phyloP scores from a whole-genome alignment of 768 basidiomycete species.

The Thelephora aurantiotincta region DNA sequence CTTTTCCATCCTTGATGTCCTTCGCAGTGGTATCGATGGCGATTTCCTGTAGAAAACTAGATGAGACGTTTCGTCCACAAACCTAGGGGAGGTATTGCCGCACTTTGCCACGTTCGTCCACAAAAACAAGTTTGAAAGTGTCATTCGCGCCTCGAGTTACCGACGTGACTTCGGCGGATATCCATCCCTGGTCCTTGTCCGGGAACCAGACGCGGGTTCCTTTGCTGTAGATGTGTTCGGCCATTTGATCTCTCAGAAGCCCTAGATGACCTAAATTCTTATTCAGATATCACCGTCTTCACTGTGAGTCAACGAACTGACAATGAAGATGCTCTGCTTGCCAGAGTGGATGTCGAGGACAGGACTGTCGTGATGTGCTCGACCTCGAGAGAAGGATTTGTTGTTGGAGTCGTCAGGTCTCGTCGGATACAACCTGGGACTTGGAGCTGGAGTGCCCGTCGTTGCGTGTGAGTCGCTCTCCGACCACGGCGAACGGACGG shows the following conservation, averaged over 20 bases:
- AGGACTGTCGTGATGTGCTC: no score
- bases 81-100: conserved; percentile 3
- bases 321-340: no score
- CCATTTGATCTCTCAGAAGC: conserved; percentile 35
- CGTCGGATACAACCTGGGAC: no score
- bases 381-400: no score
- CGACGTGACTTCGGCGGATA: conserved; percentile 71
- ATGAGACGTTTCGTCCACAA: conserved; percentile 2
- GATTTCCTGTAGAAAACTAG: conserved; percentile 41
- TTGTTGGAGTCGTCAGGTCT: no score
- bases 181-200: conserved; percentile 90
- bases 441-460: no score
- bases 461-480: no score
- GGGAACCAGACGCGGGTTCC: conserved; percentile 87
- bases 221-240: conserved; percentile 86
- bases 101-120: conserved; percentile 90
- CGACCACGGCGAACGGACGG: no score
- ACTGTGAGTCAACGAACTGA: no score
- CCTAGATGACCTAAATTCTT: not conserved
- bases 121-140: conserved; percentile 68
- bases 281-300: no score
- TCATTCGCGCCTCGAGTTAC: conserved; percentile 56
- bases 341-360: no score
- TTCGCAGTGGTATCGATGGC: conserved; percentile 65
- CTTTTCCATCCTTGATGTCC: conserved; percentile 68